phyloP scores from a whole-genome alignment of 495 filamentous ascomycete genomes.

The Lasiosphaeris hirsuta region DNA sequence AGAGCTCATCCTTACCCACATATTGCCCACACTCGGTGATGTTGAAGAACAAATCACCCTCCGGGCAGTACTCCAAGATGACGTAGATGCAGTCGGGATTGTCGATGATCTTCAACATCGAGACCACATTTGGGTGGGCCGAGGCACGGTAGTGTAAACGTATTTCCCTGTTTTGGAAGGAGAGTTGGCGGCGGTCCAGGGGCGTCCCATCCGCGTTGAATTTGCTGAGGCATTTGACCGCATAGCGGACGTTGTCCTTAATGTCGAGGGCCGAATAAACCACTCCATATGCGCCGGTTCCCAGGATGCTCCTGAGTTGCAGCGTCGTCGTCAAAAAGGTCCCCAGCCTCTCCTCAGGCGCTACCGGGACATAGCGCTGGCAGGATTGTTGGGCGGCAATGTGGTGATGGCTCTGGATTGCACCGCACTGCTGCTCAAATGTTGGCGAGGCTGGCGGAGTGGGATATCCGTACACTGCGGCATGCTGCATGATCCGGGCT shows the following conservation, averaged over 20 bases:
- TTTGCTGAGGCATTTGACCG: slow-evolving; percentile 96
- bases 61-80: slow-evolving; percentile 94
- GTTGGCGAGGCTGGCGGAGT: slow-evolving; percentile 50
- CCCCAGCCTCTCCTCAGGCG: slow-evolving; percentile 84
- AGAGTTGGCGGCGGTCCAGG: slow-evolving; percentile 79
- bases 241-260: slow-evolving; percentile 76
- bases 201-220: slow-evolving; percentile 61
- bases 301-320: slow-evolving; percentile 79
- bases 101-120: slow-evolving; percentile 91
- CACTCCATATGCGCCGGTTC: slow-evolving; percentile 93
- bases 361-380: slow-evolving; percentile 40
- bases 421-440: slow-evolving; percentile 41
- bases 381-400: slow-evolving; percentile 36
- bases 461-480: slow-evolving; percentile 51
- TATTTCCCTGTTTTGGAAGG: slow-evolving; percentile 93
- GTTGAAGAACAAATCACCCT: slow-evolving; percentile 94
- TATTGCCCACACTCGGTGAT: slow-evolving; percentile 95
- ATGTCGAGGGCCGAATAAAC: slow-evolving; percentile 93
- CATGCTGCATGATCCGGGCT: slow-evolving; percentile 50
- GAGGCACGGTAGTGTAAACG: slow-evolving; percentile 85
- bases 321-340: slow-evolving; percentile 77
- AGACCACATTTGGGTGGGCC: slow-evolving; percentile 88
- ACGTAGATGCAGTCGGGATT: slow-evolving; percentile 91
- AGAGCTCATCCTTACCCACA: slow-evolving; percentile 86
- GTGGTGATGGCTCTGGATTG: slow-evolving; percentile 26